Percentiles rank a stretch among this genome's conserved stretches.
phyloP scores from a whole-genome alignment of 306 rosid genomes.

The Castanopsis chinensis region DNA sequence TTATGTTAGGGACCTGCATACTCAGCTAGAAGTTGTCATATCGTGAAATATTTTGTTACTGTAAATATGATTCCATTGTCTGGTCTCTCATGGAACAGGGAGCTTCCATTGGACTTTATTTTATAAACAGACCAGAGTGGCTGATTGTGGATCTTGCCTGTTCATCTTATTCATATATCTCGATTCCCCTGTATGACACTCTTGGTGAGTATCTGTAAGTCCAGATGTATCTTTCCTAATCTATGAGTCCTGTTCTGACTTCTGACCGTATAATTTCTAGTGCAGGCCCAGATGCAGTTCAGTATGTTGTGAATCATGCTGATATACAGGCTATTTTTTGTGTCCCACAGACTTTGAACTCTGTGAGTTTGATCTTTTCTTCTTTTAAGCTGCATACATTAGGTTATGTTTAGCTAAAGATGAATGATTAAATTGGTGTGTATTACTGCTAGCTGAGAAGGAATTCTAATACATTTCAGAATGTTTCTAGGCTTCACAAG shows the following conservation, averaged over 20 bases:
- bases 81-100: conserved; percentile 44
- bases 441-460: not conserved
- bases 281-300: conserved; percentile 97
- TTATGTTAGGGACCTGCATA: not conserved
- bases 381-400: not conserved
- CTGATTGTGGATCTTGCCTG: conserved; percentile 93
- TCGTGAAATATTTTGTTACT: not conserved
- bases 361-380: conserved; percentile 54
- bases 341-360: conserved; percentile 76
- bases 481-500: not conserved
- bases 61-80: not conserved
- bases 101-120: conserved; percentile 77
- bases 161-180: conserved; percentile 86
- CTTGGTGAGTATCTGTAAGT: conserved; percentile 63
- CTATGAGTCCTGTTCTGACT: conserved; percentile 12
- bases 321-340: conserved; percentile 81
- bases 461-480: not conserved
- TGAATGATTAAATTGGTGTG: not conserved
- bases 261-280: conserved; percentile 23
- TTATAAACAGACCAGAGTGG: conserved; percentile 97
- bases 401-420: not conserved
- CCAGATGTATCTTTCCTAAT: conserved; percentile 11
- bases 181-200: conserved; percentile 95
- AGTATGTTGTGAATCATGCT: conserved; percentile 78
- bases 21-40: not conserved